Conservation (phyloP, 306 rosid species). For the Cucumis hystrix region DNA sequence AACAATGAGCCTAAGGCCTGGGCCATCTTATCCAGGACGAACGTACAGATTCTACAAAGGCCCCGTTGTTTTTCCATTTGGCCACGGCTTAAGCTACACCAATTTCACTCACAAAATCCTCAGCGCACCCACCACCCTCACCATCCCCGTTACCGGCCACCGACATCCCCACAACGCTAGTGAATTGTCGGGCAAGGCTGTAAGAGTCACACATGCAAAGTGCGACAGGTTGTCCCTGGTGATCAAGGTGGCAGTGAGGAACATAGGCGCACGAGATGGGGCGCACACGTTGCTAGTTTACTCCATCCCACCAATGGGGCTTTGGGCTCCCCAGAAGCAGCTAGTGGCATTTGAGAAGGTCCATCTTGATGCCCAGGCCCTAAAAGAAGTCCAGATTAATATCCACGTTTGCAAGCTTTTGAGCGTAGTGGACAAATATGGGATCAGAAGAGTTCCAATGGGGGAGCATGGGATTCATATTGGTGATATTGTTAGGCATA, state of each 20-base stretch:
- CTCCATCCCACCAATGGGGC: constrained; percentile 41
- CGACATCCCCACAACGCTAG: constrained; percentile 12
- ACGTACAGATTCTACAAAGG: constrained; percentile 72
- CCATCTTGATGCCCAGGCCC: constrained; percentile 32
- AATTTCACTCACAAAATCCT: constrained; percentile 41
- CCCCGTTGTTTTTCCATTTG: constrained; percentile 64
- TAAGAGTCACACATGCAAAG: constrained; percentile 60
- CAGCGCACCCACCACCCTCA: constrained; percentile 36
- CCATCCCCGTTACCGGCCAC: constrained; percentile 42
- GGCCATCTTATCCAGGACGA: constrained; percentile 54
- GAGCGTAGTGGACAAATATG: constrained; percentile 61
- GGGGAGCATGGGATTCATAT: constrained; percentile 47
- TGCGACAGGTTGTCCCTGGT: constrained; percentile 41
- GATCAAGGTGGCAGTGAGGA: constrained; percentile 44
- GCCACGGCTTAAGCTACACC: constrained; percentile 53
- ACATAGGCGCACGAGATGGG: constrained; percentile 52
- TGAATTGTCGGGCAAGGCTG: constrained; percentile 31
- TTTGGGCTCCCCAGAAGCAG: constrained; percentile 56
- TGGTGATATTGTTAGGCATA: constrained; percentile 34
- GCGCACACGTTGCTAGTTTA: constrained; percentile 57
- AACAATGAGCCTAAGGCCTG: constrained; percentile 58
- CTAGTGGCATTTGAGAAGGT: constrained; percentile 59
- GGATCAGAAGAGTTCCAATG: constrained; percentile 67
- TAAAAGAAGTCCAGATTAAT: constrained; percentile 26
- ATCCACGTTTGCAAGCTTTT: constrained; percentile 66